These are phyloP conservation scores for Lipomyces yamanashiensis DNA, from an alignment of 805 yeast genomes.

Conservation along the genomic window DNA sequence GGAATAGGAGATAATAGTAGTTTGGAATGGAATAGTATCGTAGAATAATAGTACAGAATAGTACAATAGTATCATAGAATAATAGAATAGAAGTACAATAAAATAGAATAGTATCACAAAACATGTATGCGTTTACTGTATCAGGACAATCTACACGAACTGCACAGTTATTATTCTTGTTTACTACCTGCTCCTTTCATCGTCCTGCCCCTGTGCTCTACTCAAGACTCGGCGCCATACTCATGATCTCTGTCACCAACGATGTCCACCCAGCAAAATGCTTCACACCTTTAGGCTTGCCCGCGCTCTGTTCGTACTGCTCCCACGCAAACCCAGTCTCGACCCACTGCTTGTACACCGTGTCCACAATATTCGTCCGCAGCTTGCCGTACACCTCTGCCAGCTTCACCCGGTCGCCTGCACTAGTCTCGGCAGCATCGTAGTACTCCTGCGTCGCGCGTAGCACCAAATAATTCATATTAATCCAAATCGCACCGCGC, in stretches of 20 bases:
- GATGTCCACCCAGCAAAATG: slow-evolving; percentile 97
- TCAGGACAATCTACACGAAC: too few species aligned
- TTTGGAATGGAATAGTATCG: too few species aligned
- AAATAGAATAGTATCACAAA: too few species aligned
- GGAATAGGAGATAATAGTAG: too few species aligned
- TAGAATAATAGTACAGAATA: too few species aligned
- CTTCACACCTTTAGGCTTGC: slow-evolving; percentile 78
- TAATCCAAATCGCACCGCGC: slow-evolving; percentile 94
- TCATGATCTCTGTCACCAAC: slow-evolving; percentile 76
- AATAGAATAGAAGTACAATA: too few species aligned
- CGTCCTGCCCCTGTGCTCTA: too few species aligned
- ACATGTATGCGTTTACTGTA: too few species aligned
- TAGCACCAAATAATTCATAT: slow-evolving; percentile 81
- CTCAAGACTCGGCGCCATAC: slow-evolving; percentile 62
- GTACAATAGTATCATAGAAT: too few species aligned
- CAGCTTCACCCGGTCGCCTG: slow-evolving; percentile 44
- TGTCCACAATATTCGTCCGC: slow-evolving; percentile 68
- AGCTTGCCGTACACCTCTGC: slow-evolving; percentile 62
- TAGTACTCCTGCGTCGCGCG: slow-evolving; percentile 68
- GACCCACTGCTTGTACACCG: slow-evolving; percentile 70
- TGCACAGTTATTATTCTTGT: too few species aligned
- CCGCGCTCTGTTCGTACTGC: slow-evolving; percentile 79
- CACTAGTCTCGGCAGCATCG: slow-evolving; percentile 43
- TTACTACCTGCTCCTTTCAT: too few species aligned
- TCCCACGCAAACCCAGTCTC: slow-evolving; percentile 87